phyloP scores from a whole-genome alignment of 305 asterid genomes.

The Rubia tinctorum region DNA sequence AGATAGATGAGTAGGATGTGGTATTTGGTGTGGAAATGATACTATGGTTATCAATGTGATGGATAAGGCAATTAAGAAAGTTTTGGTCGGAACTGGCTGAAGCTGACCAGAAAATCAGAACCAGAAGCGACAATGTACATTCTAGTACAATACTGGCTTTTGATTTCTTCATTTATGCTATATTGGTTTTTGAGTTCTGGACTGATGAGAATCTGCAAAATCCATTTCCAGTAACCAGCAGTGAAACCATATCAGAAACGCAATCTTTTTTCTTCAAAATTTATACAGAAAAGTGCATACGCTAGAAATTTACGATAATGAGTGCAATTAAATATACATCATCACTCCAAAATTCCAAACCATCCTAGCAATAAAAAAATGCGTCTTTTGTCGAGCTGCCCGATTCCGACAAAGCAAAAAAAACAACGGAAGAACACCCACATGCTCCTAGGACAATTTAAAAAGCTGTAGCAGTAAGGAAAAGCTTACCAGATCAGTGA shows the following conservation, averaged over 20 bases:
- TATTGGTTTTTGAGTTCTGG: background rate
- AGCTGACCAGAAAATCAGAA: background rate
- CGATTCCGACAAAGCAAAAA: background rate
- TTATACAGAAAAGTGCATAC: no score
- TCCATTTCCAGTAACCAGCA: slow-evolving; percentile 11
- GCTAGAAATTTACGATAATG: background rate
- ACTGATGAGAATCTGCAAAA: slow-evolving; percentile 48
- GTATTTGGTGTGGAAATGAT: slow-evolving; percentile 8
- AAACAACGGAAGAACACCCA: background rate
- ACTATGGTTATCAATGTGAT: background rate
- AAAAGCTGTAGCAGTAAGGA: background rate
- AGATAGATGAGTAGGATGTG: slow-evolving; percentile 16
- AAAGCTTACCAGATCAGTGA: background rate
- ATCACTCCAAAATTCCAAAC: background rate
- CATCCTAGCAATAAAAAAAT: no score
- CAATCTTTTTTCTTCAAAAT: background rate
- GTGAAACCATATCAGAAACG: background rate
- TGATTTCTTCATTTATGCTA: slow-evolving; percentile 4
- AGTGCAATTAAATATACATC: background rate
- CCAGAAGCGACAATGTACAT: slow-evolving; percentile 2
- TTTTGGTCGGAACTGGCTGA: background rate
- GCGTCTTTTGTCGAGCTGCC: background rate
- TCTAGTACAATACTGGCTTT: background rate
- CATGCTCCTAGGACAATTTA: background rate
- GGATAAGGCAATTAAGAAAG: slow-evolving; percentile 9